Base-by-base conservation (phyloP, 2,329 filamentous ascomycete genomes). In the Fusarium dlaminii region DNA sequence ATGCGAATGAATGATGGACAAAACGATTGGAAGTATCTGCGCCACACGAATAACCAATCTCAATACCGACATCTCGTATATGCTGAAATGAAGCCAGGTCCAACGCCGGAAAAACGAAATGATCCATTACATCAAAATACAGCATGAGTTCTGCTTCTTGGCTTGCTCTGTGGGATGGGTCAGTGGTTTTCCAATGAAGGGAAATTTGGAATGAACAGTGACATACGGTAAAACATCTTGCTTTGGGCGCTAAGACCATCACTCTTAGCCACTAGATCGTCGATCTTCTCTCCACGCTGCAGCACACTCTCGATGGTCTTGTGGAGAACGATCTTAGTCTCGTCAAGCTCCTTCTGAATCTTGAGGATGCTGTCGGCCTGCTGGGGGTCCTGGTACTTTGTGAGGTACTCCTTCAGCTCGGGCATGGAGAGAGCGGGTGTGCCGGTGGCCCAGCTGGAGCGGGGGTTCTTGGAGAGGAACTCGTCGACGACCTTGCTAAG, bases 311-410 rank as follows among this genome's bases (percentile, higher is more conserved):
- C 93, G 79, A 98, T 98, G 49, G 96, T 98, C 90, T 98, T 97
- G 86, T 98, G 95, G 78, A 99, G 88, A 68, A 98, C 92, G 80
- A 97, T 95, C 89, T 98, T 98, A 70, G 96, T 98, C 88, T 98
- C 95, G 80, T 98, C 95, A 70, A 99, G 88, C 86, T 99, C 95
- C 85, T 94, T 93, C 84, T 98, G 96, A 79, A 99, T 98, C 88
- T 94, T 95, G 87, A 94, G 90, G 81, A 98, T 97, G 84, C 92
- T 96, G 85, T 97, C 95, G 75, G 94, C 95, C 84, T 97, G 90
- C 80, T 91, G 87, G 18, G 96, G 95, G 82, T 98, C 93, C 86
- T 98, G 94, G 85, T 95, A 97, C 79, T 88, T 88, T 79, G 80
- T 79, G 54, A 90, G 81, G 83, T 97, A 97, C 46, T 94, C 92